Base-by-base conservation (phyloP, 306 rosid genomes). In the Quercus cerris region DNA sequence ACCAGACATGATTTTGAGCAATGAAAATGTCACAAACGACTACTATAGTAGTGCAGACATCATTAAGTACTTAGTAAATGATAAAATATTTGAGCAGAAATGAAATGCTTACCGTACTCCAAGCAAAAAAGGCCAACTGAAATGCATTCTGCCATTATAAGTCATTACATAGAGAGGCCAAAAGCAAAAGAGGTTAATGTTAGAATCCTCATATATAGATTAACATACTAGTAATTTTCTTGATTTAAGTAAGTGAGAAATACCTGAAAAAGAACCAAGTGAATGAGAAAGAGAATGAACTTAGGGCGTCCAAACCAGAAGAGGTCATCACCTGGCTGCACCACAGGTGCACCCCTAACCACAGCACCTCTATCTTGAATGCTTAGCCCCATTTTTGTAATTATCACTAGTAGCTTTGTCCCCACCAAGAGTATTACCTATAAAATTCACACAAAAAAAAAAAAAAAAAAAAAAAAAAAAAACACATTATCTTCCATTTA, bases 251-350 rank as follows among this genome's bases (percentile, higher is more conserved):
- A 35, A 30, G 68, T 72, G 71, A 62, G 13, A 41, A 15, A 10
- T 66, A 90, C 98, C 97, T 86, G 95, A 77, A 94, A 93, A 73
- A 94, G 90, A 76, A 85, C 94, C 68, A 91, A 76, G 82, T 93
- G 97, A 78, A 94, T 75, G 78, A 90, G 71, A 58, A 72, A 88
- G 77, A 94, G 97, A 66, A 91, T 80, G 74, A 93, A 78, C 3
- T 75, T 68, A 0, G 99, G 99, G 6, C 59, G 62, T 5, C 89
- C 89, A 66, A 94, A 94, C 99, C 99, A 94, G 68, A 94, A 94
- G 46, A 89, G 86, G 2, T 93, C 86, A 54, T 94, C 97, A 4
- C 92, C 84, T 19, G 94, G 92, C 73, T 93, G 82, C 78, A 93
- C 97, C 64, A 87, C 55, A 3, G 96, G 99, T 57, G 85, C 89